phyloP scores from a whole-genome alignment of 2,329 filamentous ascomycete species.

The Trichoderma endophyticum region DNA sequence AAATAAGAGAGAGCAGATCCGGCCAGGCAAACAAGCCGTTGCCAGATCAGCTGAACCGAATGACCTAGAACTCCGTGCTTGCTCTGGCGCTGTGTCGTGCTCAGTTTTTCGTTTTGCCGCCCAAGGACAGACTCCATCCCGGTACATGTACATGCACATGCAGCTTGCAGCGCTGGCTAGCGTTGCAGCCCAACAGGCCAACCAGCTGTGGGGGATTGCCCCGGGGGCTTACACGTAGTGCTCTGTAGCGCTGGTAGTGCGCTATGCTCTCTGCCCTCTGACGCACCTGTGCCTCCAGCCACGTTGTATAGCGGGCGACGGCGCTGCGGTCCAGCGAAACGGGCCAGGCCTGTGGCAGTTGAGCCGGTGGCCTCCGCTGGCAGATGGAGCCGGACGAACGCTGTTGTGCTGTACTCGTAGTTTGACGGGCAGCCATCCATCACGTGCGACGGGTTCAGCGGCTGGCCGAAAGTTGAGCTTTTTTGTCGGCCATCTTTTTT shows the following conservation, averaged over 20 bases:
- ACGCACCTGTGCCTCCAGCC: neutral
- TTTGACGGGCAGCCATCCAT: neutral
- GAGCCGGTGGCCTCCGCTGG: neutral
- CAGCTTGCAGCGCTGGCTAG: constrained; percentile 16
- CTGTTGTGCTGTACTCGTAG: neutral
- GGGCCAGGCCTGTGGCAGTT: neutral
- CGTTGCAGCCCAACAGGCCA: constrained; percentile 17
- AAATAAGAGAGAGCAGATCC: neutral
- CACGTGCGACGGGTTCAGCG: constrained; percentile 7
- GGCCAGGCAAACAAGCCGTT: neutral
- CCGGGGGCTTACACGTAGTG: neutral
- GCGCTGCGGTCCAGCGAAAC: neutral
- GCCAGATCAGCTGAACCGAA: constrained; percentile 8
- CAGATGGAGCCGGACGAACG: neutral
- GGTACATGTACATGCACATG: neutral
- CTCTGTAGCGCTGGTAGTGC: neutral
- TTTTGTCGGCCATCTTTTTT: neutral
- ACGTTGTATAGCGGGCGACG: constrained; percentile 7
- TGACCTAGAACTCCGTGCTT: neutral
- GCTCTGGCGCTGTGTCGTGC: neutral
- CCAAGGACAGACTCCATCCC: neutral
- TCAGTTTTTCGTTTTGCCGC: neutral
- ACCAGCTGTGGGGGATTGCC: constrained; percentile 8
- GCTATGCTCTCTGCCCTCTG: neutral
- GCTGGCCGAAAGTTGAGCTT: neutral